Conservation (phyloP, 257 asterid genomes). For the Avicennia marina region DNA sequence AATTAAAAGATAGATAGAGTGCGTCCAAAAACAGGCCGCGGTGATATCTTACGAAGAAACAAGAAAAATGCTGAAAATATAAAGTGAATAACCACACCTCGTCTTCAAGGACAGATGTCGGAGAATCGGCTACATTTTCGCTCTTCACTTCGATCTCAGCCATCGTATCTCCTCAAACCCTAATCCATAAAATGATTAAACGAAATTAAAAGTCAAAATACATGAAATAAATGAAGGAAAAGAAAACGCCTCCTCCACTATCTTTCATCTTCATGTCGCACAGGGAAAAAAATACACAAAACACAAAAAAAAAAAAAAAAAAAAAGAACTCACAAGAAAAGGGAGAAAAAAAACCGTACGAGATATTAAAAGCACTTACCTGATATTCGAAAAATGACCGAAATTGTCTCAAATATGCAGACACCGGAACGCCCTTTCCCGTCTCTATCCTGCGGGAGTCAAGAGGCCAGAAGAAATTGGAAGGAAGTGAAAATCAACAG, state of each 20-base stretch:
- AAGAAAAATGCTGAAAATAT: background rate
- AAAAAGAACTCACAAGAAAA: conserved; percentile 1
- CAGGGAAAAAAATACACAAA: background rate
- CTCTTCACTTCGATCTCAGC: conserved; percentile 54
- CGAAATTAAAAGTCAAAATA: background rate
- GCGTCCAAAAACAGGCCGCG: background rate
- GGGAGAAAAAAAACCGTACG: background rate
- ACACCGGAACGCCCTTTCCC: background rate
- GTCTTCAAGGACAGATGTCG: conserved; percentile 93
- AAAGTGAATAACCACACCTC: conserved; percentile 41
- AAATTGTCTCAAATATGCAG: background rate
- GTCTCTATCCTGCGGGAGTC: background rate
- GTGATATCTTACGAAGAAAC: background rate
- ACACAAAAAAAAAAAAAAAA: background rate
- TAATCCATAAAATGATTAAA: background rate
- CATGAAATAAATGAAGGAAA: background rate
- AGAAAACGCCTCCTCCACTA: background rate
- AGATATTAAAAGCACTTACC: background rate
- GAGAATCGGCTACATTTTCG: conserved; percentile 67
- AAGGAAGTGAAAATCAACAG: background rate
- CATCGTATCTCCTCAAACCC: conserved; percentile 36
- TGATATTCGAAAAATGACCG: background rate
- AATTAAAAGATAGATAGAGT: background rate
- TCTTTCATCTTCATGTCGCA: background rate
- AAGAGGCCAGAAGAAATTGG: conserved; percentile 16